A percentile compares a stretch with the other conserved stretches of the same genome.
Conservation (phyloP, 1,284 basidiomycete genomes). For the Lentinus polychrous region DNA sequence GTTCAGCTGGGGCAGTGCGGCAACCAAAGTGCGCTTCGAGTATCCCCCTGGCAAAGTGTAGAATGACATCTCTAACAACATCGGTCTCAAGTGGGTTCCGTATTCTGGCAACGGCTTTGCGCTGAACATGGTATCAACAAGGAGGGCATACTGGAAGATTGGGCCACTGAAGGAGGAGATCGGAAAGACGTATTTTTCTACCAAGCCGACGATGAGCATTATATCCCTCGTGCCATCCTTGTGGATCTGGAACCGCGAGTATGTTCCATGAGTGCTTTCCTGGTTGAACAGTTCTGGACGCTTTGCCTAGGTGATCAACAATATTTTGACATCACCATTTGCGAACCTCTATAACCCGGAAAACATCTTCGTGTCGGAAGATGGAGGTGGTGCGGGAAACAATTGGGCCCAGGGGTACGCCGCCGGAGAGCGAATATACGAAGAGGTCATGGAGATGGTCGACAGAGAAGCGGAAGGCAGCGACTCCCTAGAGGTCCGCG, state of each 20-base stretch:
- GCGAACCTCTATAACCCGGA: conserved; percentile 96
- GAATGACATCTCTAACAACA: background rate
- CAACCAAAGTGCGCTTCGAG: conserved; percentile 74
- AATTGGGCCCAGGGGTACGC: conserved; percentile 97
- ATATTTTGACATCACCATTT: conserved; percentile 88
- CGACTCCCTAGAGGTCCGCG: conserved; percentile 85
- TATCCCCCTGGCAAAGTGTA: too few species aligned
- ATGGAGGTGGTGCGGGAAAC: conserved; percentile 97
- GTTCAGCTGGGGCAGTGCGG: conserved; percentile 93
- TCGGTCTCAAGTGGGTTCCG: conserved; percentile 64
- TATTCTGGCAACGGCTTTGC: conserved; percentile 94
- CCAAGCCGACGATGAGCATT: conserved; percentile 99
- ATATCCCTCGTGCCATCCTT: conserved; percentile 94
- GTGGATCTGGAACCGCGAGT: conserved; percentile 98
- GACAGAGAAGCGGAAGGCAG: conserved; percentile 98
- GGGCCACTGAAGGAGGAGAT: conserved; percentile 91
- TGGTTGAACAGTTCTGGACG: conserved; percentile 1
- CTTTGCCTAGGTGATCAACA: conserved; percentile 81
- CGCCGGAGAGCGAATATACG: conserved; percentile 87
- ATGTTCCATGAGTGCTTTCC: conserved; percentile 21
- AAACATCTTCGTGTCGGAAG: conserved; percentile 93
- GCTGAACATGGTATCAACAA: conserved; percentile 94
- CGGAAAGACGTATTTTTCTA: conserved; percentile 99
- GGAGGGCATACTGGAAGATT: conserved; percentile 90
- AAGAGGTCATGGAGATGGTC: conserved; percentile 99